Base-by-base conservation (phyloP, 345 rosid genomes). In the Gossypium arboreum region DNA sequence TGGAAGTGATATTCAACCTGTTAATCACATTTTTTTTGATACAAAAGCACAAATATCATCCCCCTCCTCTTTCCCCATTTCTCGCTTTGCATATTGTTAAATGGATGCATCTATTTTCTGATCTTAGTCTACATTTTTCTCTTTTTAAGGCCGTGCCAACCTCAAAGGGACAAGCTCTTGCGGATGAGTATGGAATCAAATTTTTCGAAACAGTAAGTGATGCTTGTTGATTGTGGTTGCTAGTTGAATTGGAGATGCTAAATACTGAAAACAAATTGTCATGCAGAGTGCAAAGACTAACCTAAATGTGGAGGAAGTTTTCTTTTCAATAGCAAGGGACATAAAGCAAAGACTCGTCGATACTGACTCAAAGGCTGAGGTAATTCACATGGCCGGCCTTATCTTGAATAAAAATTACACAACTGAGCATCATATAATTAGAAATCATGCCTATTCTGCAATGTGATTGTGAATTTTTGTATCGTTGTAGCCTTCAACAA, bases 261-360 rank as follows among this genome's bases (percentile, higher is more conserved):
- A 55, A 62, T 63, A 76, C 47, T 72, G 66, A 79, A 77, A 74
- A 4, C n/a, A 65, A 76, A 57, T 69, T 79, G 55, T 77, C 69
- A 74, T 77, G 83, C 93, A 94, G 98, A 94, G 97, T 86, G 97
- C 98, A 44, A 94, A 94, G 78, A 92, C 98, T 60, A 94, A 94
- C 84, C 88, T 90, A 74, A 92, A 94, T 8, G 97, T 94, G 72
- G 98, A 94, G 85, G 81, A 92, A 83, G 98, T 94, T 79, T 94
- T 91, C 93, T 92, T 94, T 82, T 92, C 98, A 22, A 89, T 92
- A 67, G 98, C 92, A 64, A 92, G 84, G 83, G 97, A 94, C 80
- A 92, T 94, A 50, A 94, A 92, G 85, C 97, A 91, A 84, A 88
- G 98, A 84, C 94, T 90, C 65, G 79, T 97, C 1, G 97, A 94